Evolutionary conservation across 805 yeast genomes (phyloP), one percentile per base, ranked within the genome.

Genomic region (Candida rishiriensis): DNA sequence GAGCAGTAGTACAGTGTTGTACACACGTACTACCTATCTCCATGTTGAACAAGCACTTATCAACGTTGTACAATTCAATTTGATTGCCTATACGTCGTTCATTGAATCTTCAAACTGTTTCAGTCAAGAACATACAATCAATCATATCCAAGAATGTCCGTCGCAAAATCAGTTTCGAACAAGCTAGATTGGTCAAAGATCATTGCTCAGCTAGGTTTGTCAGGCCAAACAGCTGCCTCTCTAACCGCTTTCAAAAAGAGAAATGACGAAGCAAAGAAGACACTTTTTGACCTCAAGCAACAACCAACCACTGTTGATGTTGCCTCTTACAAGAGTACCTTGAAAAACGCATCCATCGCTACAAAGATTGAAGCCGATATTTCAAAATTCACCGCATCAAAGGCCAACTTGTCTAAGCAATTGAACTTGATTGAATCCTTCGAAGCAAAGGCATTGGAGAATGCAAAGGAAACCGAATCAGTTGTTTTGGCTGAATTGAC

Each of bases 181-280:
- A 91, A 89, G 75, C 75, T 91, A 69, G 95, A 93, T 79, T 93
- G 98, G 97, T 82, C 93, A 63, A 84, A 85, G 73, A 82, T 93
- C 65, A 79, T 87, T 66, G 72, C 90, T 56, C 81, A 89, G 56
- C 78, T 93, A 64, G 97, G 97, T 48, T 78, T 93, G 64, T 81
- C 96, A 49, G 99, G 99, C 51, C 72, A 83, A 64, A 93, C 99
- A 51, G 95, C 96, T 48, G 64, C 86, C 42, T 80, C 96, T 36
- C 75, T 93, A 67, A 80, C 93, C 42, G 79, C 95, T 29, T 93
- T 93, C 85, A 90, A 90, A 74, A 91, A 93, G 87, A 88, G 99
- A 80, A 85, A 89, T 70, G 99, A 93, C 64, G 98, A 93, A 68
- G 98, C 98, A 57, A 85, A 89, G 76, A 84, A 88, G 73, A 78